Evolutionary conservation across 2,329 filamentous ascomycete genomes (phyloP).

Genomic region (Aspergillus sp.): DNA sequence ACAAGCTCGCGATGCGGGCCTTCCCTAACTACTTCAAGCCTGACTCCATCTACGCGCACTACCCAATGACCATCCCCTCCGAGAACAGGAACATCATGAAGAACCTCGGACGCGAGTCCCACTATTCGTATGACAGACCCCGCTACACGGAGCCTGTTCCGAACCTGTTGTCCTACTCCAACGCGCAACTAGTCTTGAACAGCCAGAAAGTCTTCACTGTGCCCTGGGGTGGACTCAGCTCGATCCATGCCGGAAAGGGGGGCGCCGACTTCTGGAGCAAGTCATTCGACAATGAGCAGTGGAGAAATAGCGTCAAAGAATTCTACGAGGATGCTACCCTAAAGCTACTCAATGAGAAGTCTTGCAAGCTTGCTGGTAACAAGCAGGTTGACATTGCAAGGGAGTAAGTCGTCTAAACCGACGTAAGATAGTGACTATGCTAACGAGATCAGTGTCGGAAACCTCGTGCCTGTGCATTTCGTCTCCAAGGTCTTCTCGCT

Average conservation of each 20-base stretch:
- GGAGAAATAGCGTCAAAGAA: constrained; percentile 62
- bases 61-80: constrained; percentile 68
- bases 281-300: constrained; percentile 63
- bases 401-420: constrained; percentile 42
- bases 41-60: constrained; percentile 81
- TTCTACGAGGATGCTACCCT: constrained; percentile 68
- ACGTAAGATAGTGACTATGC: constrained; percentile 10
- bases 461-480: constrained; percentile 58
- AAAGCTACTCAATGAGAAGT: constrained; percentile 65
- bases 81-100: constrained; percentile 74
- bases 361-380: constrained; percentile 62
- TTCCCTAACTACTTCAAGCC: constrained; percentile 78
- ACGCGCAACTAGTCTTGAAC: constrained; percentile 63
- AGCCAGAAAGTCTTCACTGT: constrained; percentile 64
- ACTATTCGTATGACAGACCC: constrained; percentile 71
- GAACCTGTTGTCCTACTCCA: constrained; percentile 62
- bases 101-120: constrained; percentile 64
- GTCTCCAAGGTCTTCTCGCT: constrained; percentile 58
- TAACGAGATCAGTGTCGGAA: constrained; percentile 44
- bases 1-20: constrained; percentile 77
- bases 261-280: constrained; percentile 60
- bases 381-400: constrained; percentile 71
- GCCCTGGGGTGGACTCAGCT: constrained; percentile 65
- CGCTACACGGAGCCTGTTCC: constrained; percentile 53
- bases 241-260: constrained; percentile 63